Base-by-base conservation (phyloP, 140 eudicot species). In the Bidens hawaiensis region DNA sequence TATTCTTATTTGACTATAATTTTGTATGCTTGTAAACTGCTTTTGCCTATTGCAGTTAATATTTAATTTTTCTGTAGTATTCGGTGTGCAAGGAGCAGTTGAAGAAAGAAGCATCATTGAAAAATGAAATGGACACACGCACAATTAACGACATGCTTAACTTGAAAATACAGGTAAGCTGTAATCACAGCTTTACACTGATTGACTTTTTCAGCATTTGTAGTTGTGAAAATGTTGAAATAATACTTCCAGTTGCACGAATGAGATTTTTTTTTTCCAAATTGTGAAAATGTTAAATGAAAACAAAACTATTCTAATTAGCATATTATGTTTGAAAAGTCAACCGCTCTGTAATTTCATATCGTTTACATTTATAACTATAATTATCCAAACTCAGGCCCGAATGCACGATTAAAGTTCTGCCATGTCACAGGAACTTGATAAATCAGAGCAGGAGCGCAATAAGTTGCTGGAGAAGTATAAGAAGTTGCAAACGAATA, bases 361-460 rank as follows among this genome's bases (percentile, higher is more conserved):
- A 3, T 56, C 45, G 16, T 4, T 55, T 27, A 53, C 60, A 56
- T 56, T 15, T 8, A 26, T 28, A 53, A 0, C 40, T 14, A 26
- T 6, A 13, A 13, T 27, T 53, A 31, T 55, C 42, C 42, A 27
- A 26, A 27, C 14, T 16, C 43, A 28, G 41, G 9, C 42, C n/a
- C n/a, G n/a, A n/a, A n/a, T n/a, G n/a, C n/a, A 16, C 9, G 42
- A 28, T n/a, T 28, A 56, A 33, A 57, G 45, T 57, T 65, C 41
- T 58, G 41, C 45, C 46, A 50, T 79, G 55, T 49, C 48, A 59
- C 77, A 91, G 98, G 95, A 87, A 74, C 90, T 91, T 55, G 82
- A 78, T 66, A 72, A 52, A 61, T 73, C 87, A 33, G 79, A 77
- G 27, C n/a, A 61, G 64, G 91, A 84, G 64, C 62, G 85, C 65